Conservation (phyloP, 78 protist species). For the Polysphondylium violaceum region DNA sequence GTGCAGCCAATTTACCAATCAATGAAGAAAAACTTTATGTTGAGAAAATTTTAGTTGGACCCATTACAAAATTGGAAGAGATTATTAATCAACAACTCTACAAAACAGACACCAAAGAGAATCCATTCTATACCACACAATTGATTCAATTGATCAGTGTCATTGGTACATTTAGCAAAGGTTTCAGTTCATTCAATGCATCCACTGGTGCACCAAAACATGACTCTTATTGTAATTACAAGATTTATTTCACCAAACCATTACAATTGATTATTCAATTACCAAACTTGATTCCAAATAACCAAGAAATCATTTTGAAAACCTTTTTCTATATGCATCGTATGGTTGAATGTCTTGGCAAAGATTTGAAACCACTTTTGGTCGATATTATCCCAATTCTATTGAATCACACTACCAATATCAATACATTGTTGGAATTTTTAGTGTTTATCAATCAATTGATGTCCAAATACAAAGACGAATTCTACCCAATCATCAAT, state of each 20-base stretch:
- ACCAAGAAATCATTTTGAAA: constrained; percentile 54
- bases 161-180: constrained; percentile 72
- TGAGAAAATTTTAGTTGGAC: constrained; percentile 28
- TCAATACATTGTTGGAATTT: constrained; percentile 15
- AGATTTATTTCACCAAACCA: constrained; percentile 39
- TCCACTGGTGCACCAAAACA: constrained; percentile 26
- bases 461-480: constrained; percentile 55
- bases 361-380: constrained; percentile 54
- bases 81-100: constrained; percentile 18
- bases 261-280: constrained; percentile 22
- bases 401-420: neutral
- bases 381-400: constrained; percentile 13
- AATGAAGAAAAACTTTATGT: constrained; percentile 26
- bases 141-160: constrained; percentile 39
- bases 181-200: constrained; percentile 44
- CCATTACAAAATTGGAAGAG: constrained; percentile 34
- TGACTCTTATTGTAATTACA: constrained; percentile 15
- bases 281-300: constrained; percentile 28
- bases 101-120: constrained; percentile 58
- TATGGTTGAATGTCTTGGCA: constrained; percentile 70
- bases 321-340: constrained; percentile 74
- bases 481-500: constrained; percentile 1
- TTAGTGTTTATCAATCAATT: constrained; percentile 59
- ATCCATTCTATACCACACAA: constrained; percentile 47
- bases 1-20: constrained; percentile 35